Conservation (phyloP, 371 early-diverging fungal genomes). For the Syncephalastrum monosporum region DNA sequence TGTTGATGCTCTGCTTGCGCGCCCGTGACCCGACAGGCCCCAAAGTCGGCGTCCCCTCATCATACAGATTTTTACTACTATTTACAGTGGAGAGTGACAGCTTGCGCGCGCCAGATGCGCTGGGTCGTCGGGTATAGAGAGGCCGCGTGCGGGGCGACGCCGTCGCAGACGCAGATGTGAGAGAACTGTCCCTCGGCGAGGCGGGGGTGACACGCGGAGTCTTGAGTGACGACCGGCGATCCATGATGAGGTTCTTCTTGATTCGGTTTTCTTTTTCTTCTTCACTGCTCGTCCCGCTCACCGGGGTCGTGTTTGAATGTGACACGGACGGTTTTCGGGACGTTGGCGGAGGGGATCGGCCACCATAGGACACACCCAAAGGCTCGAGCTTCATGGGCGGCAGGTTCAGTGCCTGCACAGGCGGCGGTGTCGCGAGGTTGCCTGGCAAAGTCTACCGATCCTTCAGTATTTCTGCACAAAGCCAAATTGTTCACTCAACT, state of each 20-base stretch:
- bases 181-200: constrained; percentile 12
- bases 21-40: constrained; percentile 12
- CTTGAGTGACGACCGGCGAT: constrained; percentile 19
- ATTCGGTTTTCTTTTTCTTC: constrained; percentile 13
- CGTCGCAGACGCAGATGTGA: constrained; percentile 3
- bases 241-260: constrained; percentile 4
- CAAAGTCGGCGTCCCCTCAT: constrained; percentile 16
- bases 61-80: constrained; percentile 6
- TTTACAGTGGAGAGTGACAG: constrained; percentile 18
- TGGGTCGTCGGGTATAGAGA: constrained; percentile 9
- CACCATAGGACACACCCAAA: constrained; percentile 19
- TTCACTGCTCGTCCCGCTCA: constrained; percentile 20
- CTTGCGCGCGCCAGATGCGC: constrained; percentile 14
- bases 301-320: constrained; percentile 6
- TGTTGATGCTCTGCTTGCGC: constrained; percentile 11
- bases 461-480: background rate
- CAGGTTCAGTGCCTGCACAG: constrained; percentile 35
- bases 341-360: constrained; percentile 22
- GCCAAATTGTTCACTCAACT: background rate
- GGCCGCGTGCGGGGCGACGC: constrained; percentile 11
- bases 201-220: constrained; percentile 20
- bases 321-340: constrained; percentile 20
- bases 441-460: constrained; percentile 45
- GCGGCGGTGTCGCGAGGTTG: constrained; percentile 45
- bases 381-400: constrained; percentile 56